Conservation (phyloP, 2,329 filamentous ascomycete species). For the Sclerotiophoma versabilis region DNA sequence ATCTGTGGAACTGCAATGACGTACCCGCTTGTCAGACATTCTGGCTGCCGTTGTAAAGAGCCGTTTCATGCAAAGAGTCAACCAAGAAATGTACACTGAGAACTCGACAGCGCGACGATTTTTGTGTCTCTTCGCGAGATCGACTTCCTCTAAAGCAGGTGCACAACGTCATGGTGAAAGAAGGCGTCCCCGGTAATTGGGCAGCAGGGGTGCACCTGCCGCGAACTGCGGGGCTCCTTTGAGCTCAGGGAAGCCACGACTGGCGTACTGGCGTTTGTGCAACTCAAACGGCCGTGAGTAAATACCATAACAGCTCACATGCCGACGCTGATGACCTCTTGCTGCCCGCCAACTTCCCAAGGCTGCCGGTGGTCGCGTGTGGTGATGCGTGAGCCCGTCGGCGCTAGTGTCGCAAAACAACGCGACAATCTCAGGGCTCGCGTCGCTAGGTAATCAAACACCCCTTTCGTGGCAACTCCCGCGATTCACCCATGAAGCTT, state of each 20-base stretch:
- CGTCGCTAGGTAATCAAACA: constrained; percentile 37
- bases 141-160: background rate
- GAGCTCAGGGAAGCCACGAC: constrained; percentile 8
- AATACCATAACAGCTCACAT: background rate
- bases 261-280: background rate
- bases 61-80: constrained; percentile 26
- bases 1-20: constrained; percentile 18
- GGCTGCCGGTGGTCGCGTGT: constrained; percentile 8
- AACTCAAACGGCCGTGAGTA: background rate
- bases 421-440: constrained; percentile 31
- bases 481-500: constrained; percentile 27
- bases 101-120: no score
- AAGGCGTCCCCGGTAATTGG: constrained; percentile 9
- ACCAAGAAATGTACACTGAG: background rate
- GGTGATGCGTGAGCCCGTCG: constrained; percentile 14
- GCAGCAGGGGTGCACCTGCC: constrained; percentile 3
- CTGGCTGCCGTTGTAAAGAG: constrained; percentile 38
- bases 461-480: constrained; percentile 38
- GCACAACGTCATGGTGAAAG: constrained; percentile 25
- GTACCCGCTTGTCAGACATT: constrained; percentile 47
- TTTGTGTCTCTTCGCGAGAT: background rate
- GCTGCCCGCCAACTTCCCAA: background rate
- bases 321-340: background rate
- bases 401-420: constrained; percentile 28
- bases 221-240: constrained; percentile 2